Evolutionary conservation across 2,329 filamentous ascomycete species (phyloP), one percentile per base, ranked within the genome.

Genomic region (Sclerotinia minor): DNA sequence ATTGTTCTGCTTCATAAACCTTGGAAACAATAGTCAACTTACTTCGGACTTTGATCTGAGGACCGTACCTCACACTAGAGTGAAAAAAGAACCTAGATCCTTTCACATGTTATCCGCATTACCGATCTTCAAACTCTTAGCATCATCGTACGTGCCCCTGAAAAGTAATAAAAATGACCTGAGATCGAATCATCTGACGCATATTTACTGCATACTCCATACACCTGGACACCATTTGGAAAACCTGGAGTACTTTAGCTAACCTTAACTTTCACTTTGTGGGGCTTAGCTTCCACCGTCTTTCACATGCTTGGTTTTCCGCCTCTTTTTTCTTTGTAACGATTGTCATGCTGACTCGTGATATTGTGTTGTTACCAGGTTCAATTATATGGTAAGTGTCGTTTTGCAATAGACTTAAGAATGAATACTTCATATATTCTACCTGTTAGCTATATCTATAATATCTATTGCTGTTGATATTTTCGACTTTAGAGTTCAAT

Each of bases 301-400:
- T 67, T 67, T 67, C 65, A 67, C 65, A 67, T 67, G 65, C 55
- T 63, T 63, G 29, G 32, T 38, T 63, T 26, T 32, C 59, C 29
- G 45, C 45, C 45, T 64, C 60, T 64, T 38, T 38, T 29, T 41
- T 24, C 32, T 64, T 64, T 54, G 15, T 61, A 9, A 26, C 9
- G 1, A 24, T 38, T 35, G 21, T 24, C 7, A 45, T 49, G 41
- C 58, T 61, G 58, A 61, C 58, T 61, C 58, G 58, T 49, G 44
- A 61, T 35, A 24, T 49, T 17, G 44, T n/a, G n/a, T 17, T 60
- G 13, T 32, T 5, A 15, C 26, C 26, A 8, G 35, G 29, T 32
- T 59, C 41, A 38, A 45, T 21, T 26, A 45, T 47, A 24, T 35
- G 24, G 21, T 49, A 24, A 24, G 47, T 35, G 24, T 58, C 11